Base-by-base conservation (phyloP, 176 grass and related monocot species). In the Musa troglodytarum region DNA sequence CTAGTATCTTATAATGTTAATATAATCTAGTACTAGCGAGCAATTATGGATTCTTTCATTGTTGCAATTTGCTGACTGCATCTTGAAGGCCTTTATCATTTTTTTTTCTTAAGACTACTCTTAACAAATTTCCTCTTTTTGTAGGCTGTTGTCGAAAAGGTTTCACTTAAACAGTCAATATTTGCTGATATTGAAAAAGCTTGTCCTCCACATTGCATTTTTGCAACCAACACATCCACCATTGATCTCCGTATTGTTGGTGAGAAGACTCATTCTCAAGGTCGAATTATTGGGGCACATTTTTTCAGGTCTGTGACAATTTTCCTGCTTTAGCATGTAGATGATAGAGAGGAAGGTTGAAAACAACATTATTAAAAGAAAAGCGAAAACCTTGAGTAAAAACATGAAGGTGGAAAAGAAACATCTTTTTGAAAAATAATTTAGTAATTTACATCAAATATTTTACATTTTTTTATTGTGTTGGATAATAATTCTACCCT, bases 161-260 rank as follows among this genome's bases (percentile, higher is more conserved):
- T 99, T 82, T 81, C 90, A 65, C 85, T 99, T 82, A 99, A 99
- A 83, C 95, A 99, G 79, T 89, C 88, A 64, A 99, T 99, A 82
- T 99, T 99, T 92, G 65, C 88, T 89, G 95, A 99, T 73, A 80
- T 99, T 58, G 95, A 99, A 79, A 92, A 80, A 75, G 24, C 86
- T 17, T 99, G 90, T 67, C 95, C 91, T 11, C 53, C 76, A 67
- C 90, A 94, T 83, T 99, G 95, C 85, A 94, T 99, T 84, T 85
- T 99, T 80, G 95, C 95, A 74, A 84, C 88, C 50, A 99, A 99
- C 82, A 99, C 95, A 51, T 99, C 95, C 53, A 99, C 95, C 53
- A 99, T 99, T 23, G 82, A 99, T 84, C 83, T 99, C 73, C 86
- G 88, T 87, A 81, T 94, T 81, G 68, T 99, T 62, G 95, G 95